Evolutionary conservation across 2,329 filamentous ascomycete genomes (phyloP), one percentile per base, ranked within the genome.

Genomic region (Neonectria coccinea): DNA sequence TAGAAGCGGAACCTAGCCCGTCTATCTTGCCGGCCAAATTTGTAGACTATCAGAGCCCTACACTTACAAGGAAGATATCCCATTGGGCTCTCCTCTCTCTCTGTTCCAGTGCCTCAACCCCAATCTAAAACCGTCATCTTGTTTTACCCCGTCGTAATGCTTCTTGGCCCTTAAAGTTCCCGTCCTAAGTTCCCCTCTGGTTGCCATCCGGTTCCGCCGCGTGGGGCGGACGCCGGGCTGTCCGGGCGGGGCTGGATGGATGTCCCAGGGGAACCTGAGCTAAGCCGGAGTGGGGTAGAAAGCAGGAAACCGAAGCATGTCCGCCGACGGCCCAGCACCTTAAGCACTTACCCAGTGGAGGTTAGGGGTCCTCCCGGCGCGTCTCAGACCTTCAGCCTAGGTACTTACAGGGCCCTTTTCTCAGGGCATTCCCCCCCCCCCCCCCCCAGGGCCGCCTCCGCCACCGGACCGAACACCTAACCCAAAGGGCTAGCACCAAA

Each of bases 401-500:
- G 29, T 10, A 11, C 27, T n/a, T 36, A 6, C 55, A 57, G 54
- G 41, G 29, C 53, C 53, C 20, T 47, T 47, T 48, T n/a, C 39
- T 20, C 52, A 56, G 36, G 25, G 11, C 53, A 14, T 25, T 25
- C 6, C 25, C 25, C 25, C 22, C n/a, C n/a, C n/a, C 6, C 6
- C 25, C 25, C 25, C 25, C 25, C 25, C 22, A 22, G 36, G 25
- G 11, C 53, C 14, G 14, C 12, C 42, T 33, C 31, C 44, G 50
- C 42, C 55, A 45, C 33, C 44, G 56, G 47, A 45, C 33, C 44
- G 51, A 41, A 63, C 54, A 36, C 60, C 60, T 63, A 58, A 57
- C 60, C 60, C 60, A 57, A 44, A 63, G 41, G 39, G 39, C 61
- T 64, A 64, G 44, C 42, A 52, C 56, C 52, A 59, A 59, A 59